These are phyloP conservation scores for Pterocarpus santalinus DNA, from an alignment of 306 rosid species.

Conservation along the genomic window DNA sequence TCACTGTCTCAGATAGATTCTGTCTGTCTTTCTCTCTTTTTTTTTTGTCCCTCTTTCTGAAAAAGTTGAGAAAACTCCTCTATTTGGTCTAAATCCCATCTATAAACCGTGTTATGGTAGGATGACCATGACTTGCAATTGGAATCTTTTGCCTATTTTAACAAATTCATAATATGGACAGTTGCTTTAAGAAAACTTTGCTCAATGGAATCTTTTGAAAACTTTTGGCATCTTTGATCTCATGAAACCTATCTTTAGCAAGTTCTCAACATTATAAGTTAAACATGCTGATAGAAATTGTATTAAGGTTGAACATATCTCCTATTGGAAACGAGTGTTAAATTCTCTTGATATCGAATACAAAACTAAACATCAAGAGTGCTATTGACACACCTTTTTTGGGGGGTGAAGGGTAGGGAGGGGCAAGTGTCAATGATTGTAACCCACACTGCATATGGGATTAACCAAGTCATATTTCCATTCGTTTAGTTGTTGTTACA, in stretches of 20 bases:
- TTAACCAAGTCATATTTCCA: slow-evolving; percentile 22
- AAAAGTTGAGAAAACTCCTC: slow-evolving; percentile 40
- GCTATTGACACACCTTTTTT: not conserved
- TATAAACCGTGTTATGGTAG: slow-evolving; percentile 27
- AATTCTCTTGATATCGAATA: not conserved
- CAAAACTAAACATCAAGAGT: not conserved
- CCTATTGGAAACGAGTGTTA: slow-evolving; percentile 32
- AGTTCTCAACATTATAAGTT: slow-evolving; percentile 6
- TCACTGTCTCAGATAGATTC: slow-evolving; percentile 42
- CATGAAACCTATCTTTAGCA: slow-evolving; percentile 17
- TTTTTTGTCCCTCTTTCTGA: slow-evolving; percentile 34
- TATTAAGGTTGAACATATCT: not conserved
- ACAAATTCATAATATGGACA: slow-evolving; percentile 36
- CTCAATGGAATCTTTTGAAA: slow-evolving; percentile 39
- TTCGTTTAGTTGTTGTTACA: slow-evolving; percentile 23
- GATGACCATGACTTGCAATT: slow-evolving; percentile 36
- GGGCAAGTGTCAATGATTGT: slow-evolving; percentile 16
- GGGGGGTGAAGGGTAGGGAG: not conserved
- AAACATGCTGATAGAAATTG: slow-evolving; percentile 17
- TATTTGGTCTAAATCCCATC: slow-evolving; percentile 37
- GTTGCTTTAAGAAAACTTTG: slow-evolving; percentile 44
- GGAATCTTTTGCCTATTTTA: slow-evolving; percentile 42
- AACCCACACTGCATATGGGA: not conserved
- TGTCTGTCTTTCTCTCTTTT: slow-evolving; percentile 24
- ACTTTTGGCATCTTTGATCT: slow-evolving; percentile 40